Conservation (phyloP, 2,329 filamentous ascomycete species). For the Anthostomella pinea region DNA sequence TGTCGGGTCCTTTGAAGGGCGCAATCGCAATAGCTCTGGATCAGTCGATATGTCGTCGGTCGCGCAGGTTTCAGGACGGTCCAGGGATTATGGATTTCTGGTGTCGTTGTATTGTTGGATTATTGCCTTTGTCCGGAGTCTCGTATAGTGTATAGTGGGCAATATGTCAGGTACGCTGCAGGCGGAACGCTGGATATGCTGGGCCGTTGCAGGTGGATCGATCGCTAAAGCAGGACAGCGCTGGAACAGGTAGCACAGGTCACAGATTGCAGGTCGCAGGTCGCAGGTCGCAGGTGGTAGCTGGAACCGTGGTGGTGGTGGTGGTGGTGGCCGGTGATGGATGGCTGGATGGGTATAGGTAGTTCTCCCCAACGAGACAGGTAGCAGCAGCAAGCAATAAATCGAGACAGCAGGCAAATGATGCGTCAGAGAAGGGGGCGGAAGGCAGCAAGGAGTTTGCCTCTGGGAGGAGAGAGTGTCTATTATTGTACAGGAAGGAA, state of each 20-base stretch:
- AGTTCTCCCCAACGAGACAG: no score
- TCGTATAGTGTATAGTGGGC: conserved; percentile 15
- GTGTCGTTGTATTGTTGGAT: conserved; percentile 30
- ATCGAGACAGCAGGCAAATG: conserved; percentile 2
- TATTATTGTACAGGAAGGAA: conserved; percentile 28
- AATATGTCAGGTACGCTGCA: conserved; percentile 27
- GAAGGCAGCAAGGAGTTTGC: conserved; percentile 5
- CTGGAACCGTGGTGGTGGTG: conserved; percentile 11
- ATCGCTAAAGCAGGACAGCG: conserved; percentile 29
- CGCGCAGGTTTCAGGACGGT: conserved; percentile 31
- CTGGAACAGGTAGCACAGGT: conserved; percentile 31
- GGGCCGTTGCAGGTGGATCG: conserved; percentile 26
- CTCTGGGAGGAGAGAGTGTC: conserved; percentile 12
- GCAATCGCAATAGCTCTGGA: no score
- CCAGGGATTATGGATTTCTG: conserved; percentile 29
- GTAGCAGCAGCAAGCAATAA: conserved; percentile 7
- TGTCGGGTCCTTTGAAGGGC: conserved; percentile 18
- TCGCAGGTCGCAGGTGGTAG: conserved; percentile 14
- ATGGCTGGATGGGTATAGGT: no score
- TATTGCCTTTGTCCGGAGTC: conserved; percentile 23
- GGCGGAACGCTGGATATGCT: conserved; percentile 23
- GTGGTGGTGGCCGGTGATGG: conserved; percentile 23
- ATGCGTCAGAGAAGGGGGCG: conserved; percentile 18
- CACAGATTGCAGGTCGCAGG: no score
- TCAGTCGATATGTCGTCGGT: conserved; percentile 19